Evolutionary conservation across 768 basidiomycete species (phyloP).

Genomic region (Kwoniella pini): DNA sequence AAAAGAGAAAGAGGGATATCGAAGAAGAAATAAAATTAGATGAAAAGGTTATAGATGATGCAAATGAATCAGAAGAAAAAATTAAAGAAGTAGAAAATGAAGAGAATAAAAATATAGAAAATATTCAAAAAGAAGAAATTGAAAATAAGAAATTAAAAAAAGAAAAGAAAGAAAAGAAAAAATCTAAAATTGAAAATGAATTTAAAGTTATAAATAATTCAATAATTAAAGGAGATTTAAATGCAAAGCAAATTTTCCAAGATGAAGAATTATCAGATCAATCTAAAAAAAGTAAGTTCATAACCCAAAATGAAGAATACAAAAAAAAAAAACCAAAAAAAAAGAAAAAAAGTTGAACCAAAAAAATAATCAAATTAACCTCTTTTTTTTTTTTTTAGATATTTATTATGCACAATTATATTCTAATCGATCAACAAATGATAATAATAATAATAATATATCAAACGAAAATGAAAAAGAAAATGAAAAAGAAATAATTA

Average conservation of each 20-base stretch:
- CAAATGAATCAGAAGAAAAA: neutral
- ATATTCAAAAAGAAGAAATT: slow-evolving; percentile 1
- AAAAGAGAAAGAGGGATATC: slow-evolving; percentile 12
- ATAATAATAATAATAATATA: too few species aligned
- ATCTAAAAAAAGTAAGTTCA: slow-evolving; percentile 41
- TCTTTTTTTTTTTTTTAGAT: slow-evolving; percentile 12
- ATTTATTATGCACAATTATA: slow-evolving; percentile 28
- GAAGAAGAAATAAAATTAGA: neutral
- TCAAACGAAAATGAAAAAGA: too few species aligned
- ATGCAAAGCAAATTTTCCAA: slow-evolving; percentile 8
- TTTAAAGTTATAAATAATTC: neutral
- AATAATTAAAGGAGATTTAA: neutral
- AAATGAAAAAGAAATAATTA: neutral
- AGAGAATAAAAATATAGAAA: too few species aligned
- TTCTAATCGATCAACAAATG: neutral
- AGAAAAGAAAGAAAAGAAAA: slow-evolving; percentile 11
- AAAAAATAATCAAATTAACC: too few species aligned
- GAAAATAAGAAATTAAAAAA: slow-evolving; percentile 8
- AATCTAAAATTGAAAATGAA: slow-evolving; percentile 18
- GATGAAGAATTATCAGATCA: slow-evolving; percentile 35
- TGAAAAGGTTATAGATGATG: neutral
- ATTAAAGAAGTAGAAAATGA: neutral
- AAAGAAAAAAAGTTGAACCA: too few species aligned
- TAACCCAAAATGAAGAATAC: too few species aligned
- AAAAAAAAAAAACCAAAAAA: too few species aligned